Evolutionary conservation across 495 filamentous ascomycete genomes (phyloP).

Genomic region (Cetradonia linearis): DNA sequence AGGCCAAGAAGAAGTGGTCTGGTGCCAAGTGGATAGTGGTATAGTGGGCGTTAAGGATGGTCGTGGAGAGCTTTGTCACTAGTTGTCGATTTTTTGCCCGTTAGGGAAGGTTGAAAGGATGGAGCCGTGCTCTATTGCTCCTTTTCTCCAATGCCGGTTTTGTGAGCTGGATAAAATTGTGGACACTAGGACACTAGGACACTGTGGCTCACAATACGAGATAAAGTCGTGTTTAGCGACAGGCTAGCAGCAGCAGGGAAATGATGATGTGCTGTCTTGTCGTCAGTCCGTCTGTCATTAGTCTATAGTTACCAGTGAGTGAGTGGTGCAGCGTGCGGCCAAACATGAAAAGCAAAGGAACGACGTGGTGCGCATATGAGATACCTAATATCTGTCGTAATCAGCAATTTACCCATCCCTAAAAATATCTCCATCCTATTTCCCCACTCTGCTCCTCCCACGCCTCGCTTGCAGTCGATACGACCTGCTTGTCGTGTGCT

Average conservation of each 20-base stretch:
- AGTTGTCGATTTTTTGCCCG: background rate
- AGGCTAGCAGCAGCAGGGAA: background rate
- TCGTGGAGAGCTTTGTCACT: background rate
- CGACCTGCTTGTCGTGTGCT: background rate
- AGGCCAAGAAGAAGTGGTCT: background rate
- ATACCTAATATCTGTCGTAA: background rate
- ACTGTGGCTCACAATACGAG: background rate
- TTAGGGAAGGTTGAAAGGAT: background rate
- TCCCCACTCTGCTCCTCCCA: background rate
- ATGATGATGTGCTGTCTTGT: background rate
- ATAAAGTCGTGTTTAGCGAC: background rate
- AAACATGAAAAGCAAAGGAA: background rate
- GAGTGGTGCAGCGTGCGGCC: background rate
- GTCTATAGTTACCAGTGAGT: too few relatives aligned
- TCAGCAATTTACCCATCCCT: background rate
- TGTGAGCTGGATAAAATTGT: background rate
- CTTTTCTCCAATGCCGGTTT: background rate
- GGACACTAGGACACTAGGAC: background rate
- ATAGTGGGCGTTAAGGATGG: background rate
- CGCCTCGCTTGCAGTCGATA: background rate
- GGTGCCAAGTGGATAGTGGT: background rate
- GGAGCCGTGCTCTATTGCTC: background rate
- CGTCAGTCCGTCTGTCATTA: too few relatives aligned
- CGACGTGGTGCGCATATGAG: background rate
- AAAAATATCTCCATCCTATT: background rate